Percentiles rank a stretch among this genome's conserved stretches.
phyloP scores from a whole-genome alignment of 2,329 filamentous ascomycete species.

The Alternaria metachromatica region DNA sequence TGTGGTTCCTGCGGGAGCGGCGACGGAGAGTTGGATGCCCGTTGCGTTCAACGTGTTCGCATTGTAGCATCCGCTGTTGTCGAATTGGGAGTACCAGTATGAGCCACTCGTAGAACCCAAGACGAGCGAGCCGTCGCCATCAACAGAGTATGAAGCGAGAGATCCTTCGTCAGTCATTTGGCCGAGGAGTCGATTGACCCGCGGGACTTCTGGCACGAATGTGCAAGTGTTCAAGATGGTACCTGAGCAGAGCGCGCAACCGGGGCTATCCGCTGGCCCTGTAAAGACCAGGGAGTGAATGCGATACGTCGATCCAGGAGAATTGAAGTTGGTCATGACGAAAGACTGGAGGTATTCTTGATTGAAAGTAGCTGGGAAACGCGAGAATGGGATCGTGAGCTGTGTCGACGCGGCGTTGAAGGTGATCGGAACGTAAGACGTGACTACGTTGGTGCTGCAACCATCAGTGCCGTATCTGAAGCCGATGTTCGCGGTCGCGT shows the following conservation, averaged over 20 bases:
- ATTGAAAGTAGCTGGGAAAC: constrained; percentile 4
- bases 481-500: constrained; percentile 2
- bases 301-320: constrained; percentile 1
- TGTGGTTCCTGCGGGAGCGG: constrained; percentile 3
- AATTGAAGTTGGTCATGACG: constrained; percentile 6
- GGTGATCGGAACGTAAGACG: constrained; percentile 8
- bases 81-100: constrained; percentile 13
- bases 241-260: constrained; percentile 11
- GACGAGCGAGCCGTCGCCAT: constrained; percentile 1
- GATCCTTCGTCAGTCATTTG: constrained; percentile 5
- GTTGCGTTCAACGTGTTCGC: constrained; percentile 6
- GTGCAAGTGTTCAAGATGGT: constrained; percentile 12
- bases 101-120: neutral
- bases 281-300: constrained; percentile 6
- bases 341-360: constrained; percentile 2
- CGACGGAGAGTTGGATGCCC: constrained; percentile 6
- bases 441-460: constrained; percentile 9
- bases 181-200: constrained; percentile 2
- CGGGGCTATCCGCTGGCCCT: constrained; percentile 7
- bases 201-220: constrained; percentile 1
- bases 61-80: constrained; percentile 4
- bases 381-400: constrained; percentile 4
- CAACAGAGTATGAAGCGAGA: constrained; percentile 8
- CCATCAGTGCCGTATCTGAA: constrained; percentile 6
- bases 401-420: constrained; percentile 6